Evolutionary conservation across 345 rosid species (phyloP).

Genomic region (Arabidopsis thaliana): TAIR10.1 NC_003074.8:3298001-3298500

Average conservation of each 20-base stretch:
- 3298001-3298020: slow-evolving; percentile 20
- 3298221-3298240: slow-evolving; percentile 4
- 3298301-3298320: slow-evolving; percentile 40
- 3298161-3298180: slow-evolving; percentile 31
- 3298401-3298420: slow-evolving; percentile 55
- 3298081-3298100: slow-evolving; percentile 65
- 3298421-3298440: slow-evolving; percentile 50
- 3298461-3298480: slow-evolving; percentile 13
- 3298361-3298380: slow-evolving; percentile 85
- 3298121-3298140: slow-evolving; percentile 59
- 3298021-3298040: not conserved
- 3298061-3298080: not conserved
- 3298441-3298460: slow-evolving; percentile 51
- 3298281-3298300: not conserved
- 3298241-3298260: not conserved
- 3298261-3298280: slow-evolving; percentile 17
- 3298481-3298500: slow-evolving; percentile 19
- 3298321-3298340: slow-evolving; percentile 53
- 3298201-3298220: slow-evolving; percentile 4
- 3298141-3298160: slow-evolving; percentile 60
- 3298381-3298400: slow-evolving; percentile 58
- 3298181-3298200: not conserved
- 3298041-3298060: slow-evolving; percentile 2
- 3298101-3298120: slow-evolving; percentile 80
- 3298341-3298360: slow-evolving; percentile 82